Evolutionary conservation across 2,329 filamentous ascomycete species (phyloP).

Genomic region (Saccharata proteae): DNA sequence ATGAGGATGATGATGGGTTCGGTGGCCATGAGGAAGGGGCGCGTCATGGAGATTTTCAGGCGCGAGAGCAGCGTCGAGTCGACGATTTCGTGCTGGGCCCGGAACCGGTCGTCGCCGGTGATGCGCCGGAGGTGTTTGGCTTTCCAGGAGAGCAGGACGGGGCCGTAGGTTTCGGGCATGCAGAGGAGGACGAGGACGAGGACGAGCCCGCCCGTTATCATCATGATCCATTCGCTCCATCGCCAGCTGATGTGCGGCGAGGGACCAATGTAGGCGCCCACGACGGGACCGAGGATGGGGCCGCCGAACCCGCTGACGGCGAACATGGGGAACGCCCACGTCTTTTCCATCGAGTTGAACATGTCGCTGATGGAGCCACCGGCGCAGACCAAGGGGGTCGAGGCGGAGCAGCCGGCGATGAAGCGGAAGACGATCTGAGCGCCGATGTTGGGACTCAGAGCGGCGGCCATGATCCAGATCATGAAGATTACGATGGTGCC

Average conservation of each 20-base stretch:
- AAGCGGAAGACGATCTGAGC: slow-evolving; percentile 39
- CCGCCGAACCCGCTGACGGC: slow-evolving; percentile 32
- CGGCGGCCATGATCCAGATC: slow-evolving; percentile 38
- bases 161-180: slow-evolving; percentile 39
- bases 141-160: slow-evolving; percentile 21
- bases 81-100: slow-evolving; percentile 16
- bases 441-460: slow-evolving; percentile 33
- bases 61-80: slow-evolving; percentile 11
- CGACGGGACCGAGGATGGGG: slow-evolving; percentile 23
- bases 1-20: slow-evolving; percentile 39
- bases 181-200: slow-evolving; percentile 23
- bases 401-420: slow-evolving; percentile 36
- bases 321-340: slow-evolving; percentile 39
- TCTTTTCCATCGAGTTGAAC: slow-evolving; percentile 36
- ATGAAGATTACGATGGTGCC: slow-evolving; percentile 34
- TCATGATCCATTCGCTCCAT: slow-evolving; percentile 26
- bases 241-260: slow-evolving; percentile 23
- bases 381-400: slow-evolving; percentile 33
- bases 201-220: slow-evolving; percentile 22
- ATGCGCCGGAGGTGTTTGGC: slow-evolving; percentile 17
- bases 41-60: slow-evolving; percentile 8
- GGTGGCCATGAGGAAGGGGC: slow-evolving; percentile 21
- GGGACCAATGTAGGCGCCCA: slow-evolving; percentile 22
- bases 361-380: slow-evolving; percentile 36
- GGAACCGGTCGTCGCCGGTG: slow-evolving; percentile 26